Evolutionary conservation across 2,329 filamentous ascomycete genomes (phyloP).

Genomic region (Mollisiaceae sp.): DNA sequence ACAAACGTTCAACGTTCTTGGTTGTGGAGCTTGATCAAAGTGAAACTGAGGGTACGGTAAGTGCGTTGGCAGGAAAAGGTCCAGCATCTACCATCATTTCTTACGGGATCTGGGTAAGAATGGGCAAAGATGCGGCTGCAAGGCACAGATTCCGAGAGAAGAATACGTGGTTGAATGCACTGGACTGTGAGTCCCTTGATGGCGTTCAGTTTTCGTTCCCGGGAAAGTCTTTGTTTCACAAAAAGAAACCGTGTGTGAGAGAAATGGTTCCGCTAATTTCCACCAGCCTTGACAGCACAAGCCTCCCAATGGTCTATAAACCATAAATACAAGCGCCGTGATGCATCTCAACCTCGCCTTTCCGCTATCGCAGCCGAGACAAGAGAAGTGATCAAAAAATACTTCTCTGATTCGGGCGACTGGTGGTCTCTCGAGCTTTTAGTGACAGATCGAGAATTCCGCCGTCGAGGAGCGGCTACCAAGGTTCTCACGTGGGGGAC

Average conservation of each 20-base stretch:
- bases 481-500: not conserved
- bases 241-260: not conserved
- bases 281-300: not conserved
- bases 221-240: not conserved
- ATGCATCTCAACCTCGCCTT: not conserved
- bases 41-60: not conserved
- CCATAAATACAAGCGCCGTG: not conserved
- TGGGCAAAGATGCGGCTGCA: too few relatives aligned
- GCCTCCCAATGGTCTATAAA: not conserved
- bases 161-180: not conserved
- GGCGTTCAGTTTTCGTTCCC: too few relatives aligned
- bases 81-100: not conserved
- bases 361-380: not conserved
- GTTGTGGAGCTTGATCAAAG: not conserved
- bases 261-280: not conserved
- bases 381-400: not conserved
- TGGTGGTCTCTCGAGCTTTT: not conserved
- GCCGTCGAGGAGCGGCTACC: not conserved
- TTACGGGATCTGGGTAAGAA: not conserved
- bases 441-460: not conserved
- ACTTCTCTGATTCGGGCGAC: not conserved
- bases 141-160: not conserved
- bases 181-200: not conserved
- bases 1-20: not conserved
- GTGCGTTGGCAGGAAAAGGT: not conserved